A percentile compares a stretch with the other conserved stretches of the same genome.
Conservation (phyloP, 495 filamentous ascomycete genomes). For the Viridothelium virens region DNA sequence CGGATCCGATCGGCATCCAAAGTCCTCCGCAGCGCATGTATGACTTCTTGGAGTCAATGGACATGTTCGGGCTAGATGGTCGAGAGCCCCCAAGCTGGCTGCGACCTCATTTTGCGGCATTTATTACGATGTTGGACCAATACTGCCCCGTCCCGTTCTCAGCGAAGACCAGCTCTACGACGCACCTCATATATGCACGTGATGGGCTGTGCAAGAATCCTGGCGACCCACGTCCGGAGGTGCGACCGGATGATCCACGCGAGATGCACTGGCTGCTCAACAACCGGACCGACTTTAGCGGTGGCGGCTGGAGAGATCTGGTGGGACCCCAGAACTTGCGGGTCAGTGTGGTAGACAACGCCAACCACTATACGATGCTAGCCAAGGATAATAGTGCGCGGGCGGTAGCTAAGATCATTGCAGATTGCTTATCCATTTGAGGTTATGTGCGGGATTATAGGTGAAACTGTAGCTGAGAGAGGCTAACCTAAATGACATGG, state of each 20-base stretch:
- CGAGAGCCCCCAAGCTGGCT: conserved; percentile 32
- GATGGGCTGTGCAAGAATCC: conserved; percentile 30
- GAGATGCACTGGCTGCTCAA: conserved; percentile 37
- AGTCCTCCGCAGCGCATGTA: conserved; percentile 30
- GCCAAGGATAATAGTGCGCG: conserved; percentile 3
- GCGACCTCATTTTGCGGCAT: conserved; percentile 33
- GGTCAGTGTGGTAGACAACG: conserved; percentile 30
- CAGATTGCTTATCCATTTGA: neutral
- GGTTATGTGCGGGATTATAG: too few species aligned
- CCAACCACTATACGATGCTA: conserved; percentile 38
- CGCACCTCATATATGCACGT: conserved; percentile 31
- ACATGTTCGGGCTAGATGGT: conserved; percentile 42
- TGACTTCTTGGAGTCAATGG: conserved; percentile 37
- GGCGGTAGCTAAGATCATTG: conserved; percentile 19
- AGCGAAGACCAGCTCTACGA: conserved; percentile 17
- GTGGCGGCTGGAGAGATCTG: conserved; percentile 31
- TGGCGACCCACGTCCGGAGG: conserved; percentile 22
- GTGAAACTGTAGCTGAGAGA: too few species aligned
- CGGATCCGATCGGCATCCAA: conserved; percentile 28
- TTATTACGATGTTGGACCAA: conserved; percentile 31
- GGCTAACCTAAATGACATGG: too few species aligned
- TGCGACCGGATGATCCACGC: conserved; percentile 28
- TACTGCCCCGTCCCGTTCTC: conserved; percentile 30
- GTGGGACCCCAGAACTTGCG: conserved; percentile 25
- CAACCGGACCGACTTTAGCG: conserved; percentile 35